phyloP scores from a whole-genome alignment of 179 eudicot species.

The Actinidia polygama region DNA sequence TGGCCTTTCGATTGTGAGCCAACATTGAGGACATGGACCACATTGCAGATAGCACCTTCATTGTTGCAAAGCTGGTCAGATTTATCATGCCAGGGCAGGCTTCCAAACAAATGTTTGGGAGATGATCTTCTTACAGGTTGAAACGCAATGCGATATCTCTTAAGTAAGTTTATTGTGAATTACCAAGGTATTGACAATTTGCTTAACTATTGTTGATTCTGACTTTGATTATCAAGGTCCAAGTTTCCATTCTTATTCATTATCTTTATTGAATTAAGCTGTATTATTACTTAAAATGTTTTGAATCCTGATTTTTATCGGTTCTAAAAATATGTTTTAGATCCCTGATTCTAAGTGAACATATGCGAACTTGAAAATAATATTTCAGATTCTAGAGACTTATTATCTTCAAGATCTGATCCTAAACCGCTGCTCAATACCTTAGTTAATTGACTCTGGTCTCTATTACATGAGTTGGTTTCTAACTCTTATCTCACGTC shows the following conservation, averaged over 20 bases:
- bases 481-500: background rate
- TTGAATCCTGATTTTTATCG: too few relatives aligned
- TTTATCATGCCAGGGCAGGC: constrained; percentile 59
- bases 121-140: constrained; percentile 58
- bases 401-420: constrained; percentile 2
- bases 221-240: too few relatives aligned
- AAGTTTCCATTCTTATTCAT: too few relatives aligned
- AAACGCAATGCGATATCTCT: constrained; percentile 43
- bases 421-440: background rate
- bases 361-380: too few relatives aligned
- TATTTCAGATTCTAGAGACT: background rate
- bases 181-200: too few relatives aligned
- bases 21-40: constrained; percentile 57
- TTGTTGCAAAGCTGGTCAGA: constrained; percentile 65
- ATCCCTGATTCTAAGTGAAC: too few relatives aligned
- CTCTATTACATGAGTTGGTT: background rate
- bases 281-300: too few relatives aligned
- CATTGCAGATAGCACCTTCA: constrained; percentile 61
- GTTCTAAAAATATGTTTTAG: too few relatives aligned
- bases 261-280: too few relatives aligned
- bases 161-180: constrained; percentile 23
- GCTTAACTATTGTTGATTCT: too few relatives aligned
- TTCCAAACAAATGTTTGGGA: constrained; percentile 73
- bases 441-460: background rate
- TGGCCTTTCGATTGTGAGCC: constrained; percentile 60